Evolutionary conservation across 495 filamentous ascomycete species (phyloP), one percentile per base, ranked within the genome.

Genomic region (Aspergillus taichungensis): DNA sequence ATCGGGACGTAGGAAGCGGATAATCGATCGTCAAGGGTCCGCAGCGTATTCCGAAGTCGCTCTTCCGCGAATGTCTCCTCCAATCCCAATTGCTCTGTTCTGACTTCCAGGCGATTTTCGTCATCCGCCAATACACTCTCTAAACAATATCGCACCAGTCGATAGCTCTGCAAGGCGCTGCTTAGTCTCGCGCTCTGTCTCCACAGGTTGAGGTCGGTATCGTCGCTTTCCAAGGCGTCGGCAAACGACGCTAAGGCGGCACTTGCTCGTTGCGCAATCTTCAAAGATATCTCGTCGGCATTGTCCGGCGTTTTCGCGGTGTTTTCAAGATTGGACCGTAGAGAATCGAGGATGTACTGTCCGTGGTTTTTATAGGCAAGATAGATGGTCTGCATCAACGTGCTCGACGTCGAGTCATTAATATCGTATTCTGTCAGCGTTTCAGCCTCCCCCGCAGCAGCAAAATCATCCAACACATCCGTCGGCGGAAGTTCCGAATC

Each of bases 151-250:
- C 94, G 78, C 31, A 77, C 80, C 28, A 95, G 73, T 6, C 90
- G 77, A 30, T 76, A 67, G 49, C 89, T 95, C 30, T 81, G 78
- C 10, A 96, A 64, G 45, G 87, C 77, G 28, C 79, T 75, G 8
- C 80, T 84, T 13, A 98, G 74, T 28, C 86, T 79, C 6, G 92
- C 84, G 18, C 87, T 78, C 45, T 86, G 79, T 48, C 92, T 75
- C 92, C 92, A 98, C n/a, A 97, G 72, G 52, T 95, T 90, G 29
- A 92, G 73, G 61, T 98, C 94, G 2, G 88, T 85, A 33, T 94
- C 87, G 58, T 98, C 92, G 34, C 85, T 83, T 50, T 90, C 88
- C 18, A 97, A 71, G 1, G 92, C 88, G 12, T 84, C 73, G 13
- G 78, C 69, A 48, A 92, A 92, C 29, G 79, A 75, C 34, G 73